phyloP scores from a whole-genome alignment of 306 rosid genomes.

The Crataegus laevigata region DNA sequence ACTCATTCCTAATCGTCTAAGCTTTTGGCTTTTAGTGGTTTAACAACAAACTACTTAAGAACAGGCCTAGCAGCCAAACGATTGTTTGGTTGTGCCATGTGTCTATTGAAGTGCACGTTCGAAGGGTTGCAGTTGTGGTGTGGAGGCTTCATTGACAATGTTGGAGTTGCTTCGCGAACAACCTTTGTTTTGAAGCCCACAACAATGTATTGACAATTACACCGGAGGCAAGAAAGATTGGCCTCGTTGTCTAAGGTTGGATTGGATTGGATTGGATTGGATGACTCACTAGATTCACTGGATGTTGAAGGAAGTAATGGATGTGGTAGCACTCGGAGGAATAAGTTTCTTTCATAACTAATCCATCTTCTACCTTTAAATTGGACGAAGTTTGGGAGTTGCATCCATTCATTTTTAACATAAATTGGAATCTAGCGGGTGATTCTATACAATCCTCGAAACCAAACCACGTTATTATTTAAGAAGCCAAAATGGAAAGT shows the following conservation, averaged over 20 bases:
- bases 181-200: not conserved
- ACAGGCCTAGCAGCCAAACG: not conserved
- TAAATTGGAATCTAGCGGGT: too few species aligned
- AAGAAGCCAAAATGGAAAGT: not conserved
- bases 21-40: not conserved
- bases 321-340: too few species aligned
- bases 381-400: too few species aligned
- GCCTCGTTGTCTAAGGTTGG: too few species aligned
- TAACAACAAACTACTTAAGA: not conserved
- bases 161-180: not conserved
- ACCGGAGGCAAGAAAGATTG: not conserved
- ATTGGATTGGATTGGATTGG: too few species aligned
- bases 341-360: too few species aligned
- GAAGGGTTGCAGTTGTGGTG: not conserved
- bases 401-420: too few species aligned
- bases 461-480: too few species aligned
- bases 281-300: too few species aligned
- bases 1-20: not conserved
- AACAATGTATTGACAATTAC: not conserved
- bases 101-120: not conserved
- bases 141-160: not conserved
- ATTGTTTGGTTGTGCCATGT: not conserved
- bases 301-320: too few species aligned
- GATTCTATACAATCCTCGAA: too few species aligned
- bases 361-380: too few species aligned